Evolutionary conservation across 345 rosid genomes (phyloP), one percentile per base, ranked within the genome.

Genomic region (Eutrema yunnanense): DNA sequence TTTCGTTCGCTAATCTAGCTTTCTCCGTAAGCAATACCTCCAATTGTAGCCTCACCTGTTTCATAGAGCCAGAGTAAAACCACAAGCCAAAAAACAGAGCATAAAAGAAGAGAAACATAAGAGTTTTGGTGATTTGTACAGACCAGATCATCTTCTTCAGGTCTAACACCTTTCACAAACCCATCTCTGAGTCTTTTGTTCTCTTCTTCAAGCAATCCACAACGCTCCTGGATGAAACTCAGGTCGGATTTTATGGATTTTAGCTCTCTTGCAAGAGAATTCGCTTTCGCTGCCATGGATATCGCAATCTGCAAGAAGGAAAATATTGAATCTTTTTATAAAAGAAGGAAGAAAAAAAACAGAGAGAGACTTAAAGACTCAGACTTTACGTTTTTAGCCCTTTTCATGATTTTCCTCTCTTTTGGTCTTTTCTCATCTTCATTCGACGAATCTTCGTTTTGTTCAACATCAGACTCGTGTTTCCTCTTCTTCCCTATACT

Each of bases 81-180:
- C 55, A 59, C 16, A 52, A 72, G 30, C 27, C 1, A n/a, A 2
- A 3, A 2, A 52, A 74, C 36, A 73, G 9, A 73, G 51, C 51
- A 41, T 0, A 42, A 59, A 55, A 37, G 57, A 73, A 3, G 16
- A 56, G 0, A 50, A 38, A 59, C 56, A 46, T 37, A 55, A 36
- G 16, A 9, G 4, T 4, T 38, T 19, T 46, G 14, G 4, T 44
- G 3, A 47, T 51, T 22, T 42, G 46, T 38, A 41, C 65, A 10
- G 58, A 94, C 97, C 92, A 88, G 82, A 73, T 96, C 99, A 83
- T 96, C 98, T 81, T 96, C 99, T 77, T 92, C 97, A 3, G 94
- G 98, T 80, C 87, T 80, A 47, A 83, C 85, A 40, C 92, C 96
- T 40, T 79, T 78, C 0, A 74, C 78, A 60, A 87, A 86, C 26